Conservation (phyloP, 257 asterid species). For the Linaria vulgaris region DNA sequence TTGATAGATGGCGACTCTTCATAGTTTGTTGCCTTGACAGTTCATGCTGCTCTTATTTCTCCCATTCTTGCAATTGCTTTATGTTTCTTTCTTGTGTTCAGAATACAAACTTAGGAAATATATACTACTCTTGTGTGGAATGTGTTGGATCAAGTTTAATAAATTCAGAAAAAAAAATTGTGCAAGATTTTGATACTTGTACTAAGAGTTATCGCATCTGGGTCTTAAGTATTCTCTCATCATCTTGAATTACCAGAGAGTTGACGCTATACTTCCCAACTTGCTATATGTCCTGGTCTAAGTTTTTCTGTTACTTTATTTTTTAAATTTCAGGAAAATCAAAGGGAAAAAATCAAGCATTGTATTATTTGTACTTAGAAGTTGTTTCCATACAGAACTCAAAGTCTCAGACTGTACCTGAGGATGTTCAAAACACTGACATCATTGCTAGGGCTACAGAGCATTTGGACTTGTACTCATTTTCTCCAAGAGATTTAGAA, state of each 20-base stretch:
- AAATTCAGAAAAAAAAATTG: slow-evolving; percentile 5
- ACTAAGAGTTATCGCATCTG: slow-evolving; percentile 17
- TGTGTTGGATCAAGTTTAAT: slow-evolving; percentile 14
- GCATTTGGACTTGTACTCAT: slow-evolving; percentile 66
- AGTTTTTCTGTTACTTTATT: not conserved
- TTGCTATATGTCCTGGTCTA: slow-evolving; percentile 4
- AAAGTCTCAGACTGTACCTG: slow-evolving; percentile 65
- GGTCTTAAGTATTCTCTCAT: slow-evolving; percentile 14
- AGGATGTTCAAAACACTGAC: slow-evolving; percentile 49
- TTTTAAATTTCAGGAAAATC: slow-evolving; percentile 63
- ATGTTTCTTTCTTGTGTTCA: not conserved
- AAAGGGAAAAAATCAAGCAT: slow-evolving; percentile 77
- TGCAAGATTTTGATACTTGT: slow-evolving; percentile 12
- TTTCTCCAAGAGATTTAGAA: slow-evolving; percentile 87
- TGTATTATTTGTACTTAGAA: slow-evolving; percentile 82
- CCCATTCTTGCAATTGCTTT: not conserved
- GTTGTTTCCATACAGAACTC: slow-evolving; percentile 76
- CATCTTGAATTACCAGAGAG: slow-evolving; percentile 19
- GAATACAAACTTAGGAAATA: not conserved
- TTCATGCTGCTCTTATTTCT: slow-evolving; percentile 10
- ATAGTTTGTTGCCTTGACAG: not conserved
- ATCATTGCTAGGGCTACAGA: slow-evolving; percentile 49
- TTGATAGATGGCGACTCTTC: not conserved
- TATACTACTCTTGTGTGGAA: not conserved
- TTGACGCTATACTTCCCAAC: slow-evolving; percentile 16